Evolutionary conservation across 1,139 yeast genomes (phyloP).

Genomic region (Magnusiomyces magnusii): DNA sequence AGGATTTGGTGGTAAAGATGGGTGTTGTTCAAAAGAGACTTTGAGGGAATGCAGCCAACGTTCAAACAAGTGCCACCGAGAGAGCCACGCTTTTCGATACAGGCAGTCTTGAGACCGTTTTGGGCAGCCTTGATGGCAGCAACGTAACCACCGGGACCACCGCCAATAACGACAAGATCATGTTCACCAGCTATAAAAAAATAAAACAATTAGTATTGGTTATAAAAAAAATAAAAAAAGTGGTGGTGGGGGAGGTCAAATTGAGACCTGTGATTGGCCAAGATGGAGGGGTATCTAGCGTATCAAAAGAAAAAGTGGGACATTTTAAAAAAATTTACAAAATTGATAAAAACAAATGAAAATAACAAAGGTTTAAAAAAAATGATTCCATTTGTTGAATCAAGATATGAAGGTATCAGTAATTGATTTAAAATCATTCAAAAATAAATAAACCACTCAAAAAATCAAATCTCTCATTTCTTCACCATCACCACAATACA

Average conservation of each 20-base stretch:
- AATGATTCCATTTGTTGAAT: no score
- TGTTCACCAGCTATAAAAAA: slow-evolving; percentile 44
- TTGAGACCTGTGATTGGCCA: not conserved
- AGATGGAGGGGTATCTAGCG: not conserved
- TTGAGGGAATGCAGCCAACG: slow-evolving; percentile 98
- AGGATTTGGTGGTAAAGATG: slow-evolving; percentile 84
- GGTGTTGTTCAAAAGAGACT: slow-evolving; percentile 82
- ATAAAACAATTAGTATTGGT: no score
- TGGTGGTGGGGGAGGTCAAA: not conserved
- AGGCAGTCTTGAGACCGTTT: slow-evolving; percentile 87
- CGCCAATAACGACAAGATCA: slow-evolving; percentile 94
- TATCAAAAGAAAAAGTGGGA: not conserved
- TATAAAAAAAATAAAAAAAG: not conserved
- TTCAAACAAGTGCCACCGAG: slow-evolving; percentile 98
- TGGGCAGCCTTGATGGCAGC: slow-evolving; percentile 99
- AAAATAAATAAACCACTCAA: no score
- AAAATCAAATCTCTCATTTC: no score
- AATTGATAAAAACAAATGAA: not conserved
- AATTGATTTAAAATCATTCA: no score
- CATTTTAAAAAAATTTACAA: no score
- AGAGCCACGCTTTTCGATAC: slow-evolving; percentile 92
- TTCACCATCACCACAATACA: no score
- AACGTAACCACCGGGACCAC: slow-evolving; percentile 97
- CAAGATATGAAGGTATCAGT: no score
- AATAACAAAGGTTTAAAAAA: no score